A percentile compares a stretch with the other conserved stretches of the same genome.
Conservation (phyloP, 169 alveolate species). For the Neospora caninum region DNA sequence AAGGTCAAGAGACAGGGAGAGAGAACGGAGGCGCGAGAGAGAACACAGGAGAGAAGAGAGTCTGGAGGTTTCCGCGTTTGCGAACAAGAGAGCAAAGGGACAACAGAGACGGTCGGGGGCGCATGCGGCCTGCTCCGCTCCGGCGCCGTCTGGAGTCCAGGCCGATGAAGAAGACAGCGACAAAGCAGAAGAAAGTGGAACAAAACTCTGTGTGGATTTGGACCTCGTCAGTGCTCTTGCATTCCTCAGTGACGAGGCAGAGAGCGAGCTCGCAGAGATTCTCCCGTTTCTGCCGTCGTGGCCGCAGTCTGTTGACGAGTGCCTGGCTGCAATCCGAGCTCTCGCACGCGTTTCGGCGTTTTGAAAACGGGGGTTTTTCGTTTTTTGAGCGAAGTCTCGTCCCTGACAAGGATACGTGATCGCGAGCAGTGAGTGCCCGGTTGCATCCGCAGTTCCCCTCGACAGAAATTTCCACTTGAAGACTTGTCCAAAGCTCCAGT, state of each 20-base stretch:
- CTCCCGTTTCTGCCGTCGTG: neutral
- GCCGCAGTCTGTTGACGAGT: neutral
- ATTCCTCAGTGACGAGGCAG: neutral
- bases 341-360: neutral
- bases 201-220: neutral
- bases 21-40: neutral
- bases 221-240: neutral
- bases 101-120: neutral
- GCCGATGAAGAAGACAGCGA: neutral
- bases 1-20: too few relatives aligned
- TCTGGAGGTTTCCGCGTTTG: neutral
- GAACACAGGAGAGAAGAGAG: too few relatives aligned
- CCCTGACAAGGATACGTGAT: too few relatives aligned
- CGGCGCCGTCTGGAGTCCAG: neutral
- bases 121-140: neutral
- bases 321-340: neutral
- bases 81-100: neutral
- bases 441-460: too few relatives aligned
- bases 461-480: too few relatives aligned
- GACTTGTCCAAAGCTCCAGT: too few relatives aligned
- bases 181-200: neutral
- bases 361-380: neutral
- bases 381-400: neutral
- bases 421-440: too few relatives aligned
- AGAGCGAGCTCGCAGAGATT: neutral